phyloP scores from a whole-genome alignment of 2,329 filamentous ascomycete genomes.

The Ophiostoma populinum region DNA sequence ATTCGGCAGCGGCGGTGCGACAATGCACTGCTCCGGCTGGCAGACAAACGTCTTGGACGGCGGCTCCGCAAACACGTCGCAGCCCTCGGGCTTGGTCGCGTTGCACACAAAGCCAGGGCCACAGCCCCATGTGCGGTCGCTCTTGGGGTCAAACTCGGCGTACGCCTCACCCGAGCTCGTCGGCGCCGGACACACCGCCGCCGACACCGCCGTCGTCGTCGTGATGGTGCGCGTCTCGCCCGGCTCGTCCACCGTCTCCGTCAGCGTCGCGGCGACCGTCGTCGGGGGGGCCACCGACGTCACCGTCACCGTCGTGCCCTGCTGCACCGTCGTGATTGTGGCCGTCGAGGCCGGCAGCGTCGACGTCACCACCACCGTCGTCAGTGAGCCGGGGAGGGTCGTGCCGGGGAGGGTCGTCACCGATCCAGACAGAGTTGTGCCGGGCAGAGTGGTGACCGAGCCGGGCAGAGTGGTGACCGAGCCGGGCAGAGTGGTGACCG shows the following conservation, averaged over 20 bases:
- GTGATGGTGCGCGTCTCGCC: slow-evolving; percentile 2
- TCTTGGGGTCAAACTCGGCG: slow-evolving; percentile 18
- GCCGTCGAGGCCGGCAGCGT: slow-evolving; percentile 7
- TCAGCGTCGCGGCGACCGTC: slow-evolving; percentile 4
- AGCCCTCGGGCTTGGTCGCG: slow-evolving; percentile 29
- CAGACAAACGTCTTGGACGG: slow-evolving; percentile 31
- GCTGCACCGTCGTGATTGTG: background rate
- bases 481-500: slow-evolving; percentile 10
- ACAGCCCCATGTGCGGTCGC: slow-evolving; percentile 36
- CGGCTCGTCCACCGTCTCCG: slow-evolving; percentile 6
- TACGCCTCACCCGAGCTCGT: slow-evolving; percentile 14
- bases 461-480: slow-evolving; percentile 3
- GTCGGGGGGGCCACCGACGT: slow-evolving; percentile 8
- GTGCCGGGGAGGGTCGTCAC: no score
- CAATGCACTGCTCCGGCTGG: slow-evolving; percentile 25
- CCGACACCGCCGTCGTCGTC: slow-evolving; percentile 7
- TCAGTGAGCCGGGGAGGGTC: slow-evolving; percentile 7
- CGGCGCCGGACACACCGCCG: slow-evolving; percentile 27
- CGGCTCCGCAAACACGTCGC: slow-evolving; percentile 32
- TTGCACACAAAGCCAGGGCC: slow-evolving; percentile 34
- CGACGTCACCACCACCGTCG: slow-evolving; percentile 3
- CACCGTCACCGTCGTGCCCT: slow-evolving; percentile 4
- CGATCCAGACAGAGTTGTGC: slow-evolving; percentile 1
- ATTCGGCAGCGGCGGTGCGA: slow-evolving; percentile 20
- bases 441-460: slow-evolving; percentile 7